Percentiles rank a stretch among this genome's conserved stretches.
These are phyloP conservation scores for Stagonosporopsis tanaceti DNA, from an alignment of 2,329 filamentous ascomycete species.

Conservation along the genomic window DNA sequence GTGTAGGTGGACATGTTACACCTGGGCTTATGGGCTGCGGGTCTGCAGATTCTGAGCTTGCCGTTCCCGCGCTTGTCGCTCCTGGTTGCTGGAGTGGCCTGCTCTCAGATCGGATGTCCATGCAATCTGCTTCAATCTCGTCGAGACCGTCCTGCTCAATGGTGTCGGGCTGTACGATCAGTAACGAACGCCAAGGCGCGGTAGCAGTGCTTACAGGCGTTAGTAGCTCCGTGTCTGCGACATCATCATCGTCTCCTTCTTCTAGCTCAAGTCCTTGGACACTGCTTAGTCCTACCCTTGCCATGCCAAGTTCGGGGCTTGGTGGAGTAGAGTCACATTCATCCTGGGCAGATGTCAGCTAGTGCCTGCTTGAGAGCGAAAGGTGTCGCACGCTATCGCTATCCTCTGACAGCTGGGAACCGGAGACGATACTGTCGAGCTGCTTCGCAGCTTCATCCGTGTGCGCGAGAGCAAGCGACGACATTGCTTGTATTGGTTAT, in stretches of 20 bases:
- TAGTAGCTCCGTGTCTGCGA: background rate
- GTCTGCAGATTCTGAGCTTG: background rate
- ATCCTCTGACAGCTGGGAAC: background rate
- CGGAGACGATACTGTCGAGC: background rate
- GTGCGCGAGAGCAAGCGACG: background rate
- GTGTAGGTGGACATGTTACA: background rate
- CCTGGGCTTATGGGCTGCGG: background rate
- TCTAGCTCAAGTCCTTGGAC: background rate
- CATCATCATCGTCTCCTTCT: background rate
- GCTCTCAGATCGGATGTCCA: background rate
- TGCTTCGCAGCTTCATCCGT: background rate
- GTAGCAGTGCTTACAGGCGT: background rate
- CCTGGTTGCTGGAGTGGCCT: background rate
- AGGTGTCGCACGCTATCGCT: background rate
- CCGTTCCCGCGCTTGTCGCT: background rate
- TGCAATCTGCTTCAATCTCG: background rate
- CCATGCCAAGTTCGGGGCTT: constrained; percentile 13
- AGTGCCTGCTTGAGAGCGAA: background rate
- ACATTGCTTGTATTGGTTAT: background rate
- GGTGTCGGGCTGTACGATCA: background rate
- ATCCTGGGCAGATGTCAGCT: background rate
- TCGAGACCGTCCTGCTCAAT: background rate
- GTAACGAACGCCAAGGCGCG: background rate
- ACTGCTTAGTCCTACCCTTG: background rate
- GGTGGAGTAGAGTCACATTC: background rate